Conservation (phyloP, 768 basidiomycete species). For the Pleurotus citrinopileatus region DNA sequence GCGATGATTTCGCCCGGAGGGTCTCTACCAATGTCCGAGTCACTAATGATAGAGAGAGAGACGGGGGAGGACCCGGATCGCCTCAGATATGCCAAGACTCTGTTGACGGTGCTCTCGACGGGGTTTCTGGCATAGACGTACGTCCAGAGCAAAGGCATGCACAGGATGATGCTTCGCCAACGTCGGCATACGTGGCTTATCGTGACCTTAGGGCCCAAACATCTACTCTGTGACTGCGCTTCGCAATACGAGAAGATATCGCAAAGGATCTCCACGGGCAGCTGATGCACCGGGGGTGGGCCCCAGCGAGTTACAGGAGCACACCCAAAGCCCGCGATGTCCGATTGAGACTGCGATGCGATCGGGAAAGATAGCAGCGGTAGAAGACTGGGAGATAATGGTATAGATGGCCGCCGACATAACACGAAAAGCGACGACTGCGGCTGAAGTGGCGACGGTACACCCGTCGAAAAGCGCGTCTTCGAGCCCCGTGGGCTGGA, state of each 20-base stretch:
- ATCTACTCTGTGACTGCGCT: background rate
- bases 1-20: background rate
- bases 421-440: background rate
- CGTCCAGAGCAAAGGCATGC: constrained; percentile 7
- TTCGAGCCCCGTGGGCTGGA: background rate
- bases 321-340: background rate
- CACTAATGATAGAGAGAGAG: background rate
- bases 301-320: background rate
- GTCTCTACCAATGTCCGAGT: background rate
- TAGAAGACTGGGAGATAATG: background rate
- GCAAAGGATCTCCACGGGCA: background rate
- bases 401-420: background rate
- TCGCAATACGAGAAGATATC: constrained; percentile 2
- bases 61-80: background rate
- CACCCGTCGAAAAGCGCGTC: background rate
- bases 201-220: background rate
- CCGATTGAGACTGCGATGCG: background rate
- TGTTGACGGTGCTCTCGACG: background rate
- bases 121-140: background rate
- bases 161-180: background rate
- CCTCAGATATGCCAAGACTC: background rate
- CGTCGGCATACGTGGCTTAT: constrained; percentile 7
- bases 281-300: background rate
- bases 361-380: background rate
- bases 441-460: background rate